phyloP scores from a whole-genome alignment of 2,329 filamentous ascomycete genomes.

The Aspergillus pseudoviridinutans region DNA sequence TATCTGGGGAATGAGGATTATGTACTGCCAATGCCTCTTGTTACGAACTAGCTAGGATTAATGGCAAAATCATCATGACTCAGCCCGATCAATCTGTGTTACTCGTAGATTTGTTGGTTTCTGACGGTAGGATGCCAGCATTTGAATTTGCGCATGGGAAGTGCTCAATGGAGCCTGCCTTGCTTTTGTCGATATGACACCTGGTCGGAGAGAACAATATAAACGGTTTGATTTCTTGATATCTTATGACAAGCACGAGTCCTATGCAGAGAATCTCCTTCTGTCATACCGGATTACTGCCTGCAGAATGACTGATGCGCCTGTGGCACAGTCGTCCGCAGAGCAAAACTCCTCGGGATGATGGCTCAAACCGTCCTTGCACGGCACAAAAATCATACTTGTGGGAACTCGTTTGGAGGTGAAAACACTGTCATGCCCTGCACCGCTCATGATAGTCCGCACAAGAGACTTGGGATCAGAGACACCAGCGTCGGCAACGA shows the following conservation, averaged over 20 bases:
- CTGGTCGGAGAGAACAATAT: not conserved
- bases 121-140: not conserved
- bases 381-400: slow-evolving; percentile 65
- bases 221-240: not conserved
- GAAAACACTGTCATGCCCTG: slow-evolving; percentile 64
- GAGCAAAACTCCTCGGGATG: slow-evolving; percentile 61
- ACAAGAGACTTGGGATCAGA: slow-evolving; percentile 40
- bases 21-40: slow-evolving; percentile 21
- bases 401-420: slow-evolving; percentile 58
- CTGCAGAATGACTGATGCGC: slow-evolving; percentile 43
- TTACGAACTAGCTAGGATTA: slow-evolving; percentile 27
- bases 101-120: not conserved
- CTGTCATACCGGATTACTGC: slow-evolving; percentile 34
- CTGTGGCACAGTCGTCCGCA: slow-evolving; percentile 56
- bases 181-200: not conserved
- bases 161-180: not conserved
- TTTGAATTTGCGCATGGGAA: not conserved
- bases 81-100: not conserved
- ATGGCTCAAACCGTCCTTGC: slow-evolving; percentile 60
- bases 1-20: slow-evolving; percentile 20
- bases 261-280: slow-evolving; percentile 36
- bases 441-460: slow-evolving; percentile 56
- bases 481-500: slow-evolving; percentile 50
- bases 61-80: slow-evolving; percentile 30
- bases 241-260: not conserved